Evolutionary conservation across 441 rosid genomes (phyloP), one percentile per base, ranked within the genome.

Genomic region (Euphorbia celastroides): DNA sequence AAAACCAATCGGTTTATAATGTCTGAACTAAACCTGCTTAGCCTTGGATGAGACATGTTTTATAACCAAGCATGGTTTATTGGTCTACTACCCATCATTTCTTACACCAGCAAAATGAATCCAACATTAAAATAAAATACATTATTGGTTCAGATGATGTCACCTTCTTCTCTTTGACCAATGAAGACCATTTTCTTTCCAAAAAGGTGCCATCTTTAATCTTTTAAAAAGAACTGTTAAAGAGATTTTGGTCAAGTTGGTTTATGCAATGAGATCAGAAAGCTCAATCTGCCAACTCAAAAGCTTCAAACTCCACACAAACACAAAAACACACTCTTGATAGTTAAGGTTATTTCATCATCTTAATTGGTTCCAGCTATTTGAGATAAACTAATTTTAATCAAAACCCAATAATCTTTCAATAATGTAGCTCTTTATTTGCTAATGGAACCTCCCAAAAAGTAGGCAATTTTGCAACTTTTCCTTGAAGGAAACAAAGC

Each of bases 281-380:
- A 61, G 65, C 51, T 61, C 26, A 65, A 54, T 2, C 22, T 55
- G 69, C 52, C 69, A 66, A 26, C 60, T 66, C 69, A 55, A 55
- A 66, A 55, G 44, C 44, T 31, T 31, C 28, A 48, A 27, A 31
- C 16, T 5, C 68, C 25, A 23, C 57, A 25, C 23, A 5, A 5
- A 42, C 28, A 61, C 32, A 20, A 17, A 44, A 17, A 44, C 11
- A 26, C 22, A 19, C 48, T 11, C 10, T 60, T 16, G 36, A 25
- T 16, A 3, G 38, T 27, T 19, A 63, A 63, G 16, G 1, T 5
- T 34, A 34, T 3, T 46, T 20, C 57, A 46, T 63, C 55, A 5
- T 12, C n/a, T 2, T 2, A 52, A 10, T 11, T 50, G 54, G 32
- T 28, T 63, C 36, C 66, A 61, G 36, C 55, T 62, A 44, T 16